Percentiles rank a stretch among this genome's conserved stretches.
phyloP scores from a whole-genome alignment of 2,329 filamentous ascomycete species.

The Alternaria novae-zelandiae region DNA sequence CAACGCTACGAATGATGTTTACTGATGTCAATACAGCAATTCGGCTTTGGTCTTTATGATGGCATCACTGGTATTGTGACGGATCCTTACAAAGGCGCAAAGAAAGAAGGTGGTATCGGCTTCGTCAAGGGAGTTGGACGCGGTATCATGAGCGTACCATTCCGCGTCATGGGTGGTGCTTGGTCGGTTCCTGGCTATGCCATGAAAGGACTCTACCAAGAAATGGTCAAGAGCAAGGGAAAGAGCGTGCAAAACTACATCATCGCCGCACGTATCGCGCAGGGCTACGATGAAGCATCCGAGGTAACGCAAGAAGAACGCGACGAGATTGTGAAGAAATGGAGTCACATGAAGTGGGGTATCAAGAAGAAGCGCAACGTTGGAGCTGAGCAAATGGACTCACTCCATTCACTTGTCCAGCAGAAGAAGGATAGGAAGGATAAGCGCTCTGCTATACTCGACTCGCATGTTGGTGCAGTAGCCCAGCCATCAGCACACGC shows the following conservation, averaged over 20 bases:
- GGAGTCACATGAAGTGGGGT: conserved; percentile 67
- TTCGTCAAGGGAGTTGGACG: conserved; percentile 82
- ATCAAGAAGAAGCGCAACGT: conserved; percentile 64
- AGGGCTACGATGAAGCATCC: conserved; percentile 73
- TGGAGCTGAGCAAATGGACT: conserved; percentile 56
- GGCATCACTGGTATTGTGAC: conserved; percentile 81
- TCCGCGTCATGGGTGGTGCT: conserved; percentile 78
- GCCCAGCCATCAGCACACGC: conserved; percentile 26
- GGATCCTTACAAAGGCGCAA: conserved; percentile 74
- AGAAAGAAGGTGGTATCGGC: conserved; percentile 69
- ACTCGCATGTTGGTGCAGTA: conserved; percentile 12
- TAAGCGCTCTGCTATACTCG: conserved; percentile 40
- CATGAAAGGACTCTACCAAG: conserved; percentile 81
- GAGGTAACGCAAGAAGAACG: conserved; percentile 64
- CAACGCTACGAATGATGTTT: background rate
- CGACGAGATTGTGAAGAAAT: conserved; percentile 68
- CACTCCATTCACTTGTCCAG: conserved; percentile 53
- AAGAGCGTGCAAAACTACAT: conserved; percentile 80
- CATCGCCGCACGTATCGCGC: conserved; percentile 74
- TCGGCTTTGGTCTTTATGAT: conserved; percentile 79
- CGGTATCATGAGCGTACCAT: conserved; percentile 78
- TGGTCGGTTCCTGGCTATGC: conserved; percentile 76
- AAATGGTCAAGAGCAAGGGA: conserved; percentile 73
- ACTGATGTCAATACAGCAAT: conserved; percentile 58
- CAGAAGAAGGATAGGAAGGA: conserved; percentile 43